Conservation (phyloP, 116 monocot genomes). For the Dioscorea cayenensis region DNA sequence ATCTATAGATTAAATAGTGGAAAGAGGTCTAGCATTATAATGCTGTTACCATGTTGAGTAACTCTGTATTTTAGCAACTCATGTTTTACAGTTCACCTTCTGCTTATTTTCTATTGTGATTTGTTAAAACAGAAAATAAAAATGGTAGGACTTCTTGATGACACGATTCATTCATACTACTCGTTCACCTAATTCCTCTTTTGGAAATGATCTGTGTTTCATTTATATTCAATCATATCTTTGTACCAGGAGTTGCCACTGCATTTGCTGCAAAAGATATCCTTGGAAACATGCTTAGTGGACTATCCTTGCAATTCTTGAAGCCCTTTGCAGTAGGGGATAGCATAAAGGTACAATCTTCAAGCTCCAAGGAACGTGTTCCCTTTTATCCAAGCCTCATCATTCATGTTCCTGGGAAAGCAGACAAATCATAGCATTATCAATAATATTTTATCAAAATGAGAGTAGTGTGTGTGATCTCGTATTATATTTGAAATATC, state of each 20-base stretch:
- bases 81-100: neutral
- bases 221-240: neutral
- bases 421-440: no score
- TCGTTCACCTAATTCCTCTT: neutral
- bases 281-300: conserved; percentile 84
- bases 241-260: conserved; percentile 65
- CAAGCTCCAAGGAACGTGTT: no score
- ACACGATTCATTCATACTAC: no score
- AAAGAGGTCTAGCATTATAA: no score
- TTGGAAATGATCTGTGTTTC: neutral
- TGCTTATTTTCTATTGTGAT: no score
- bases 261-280: conserved; percentile 95
- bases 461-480: no score
- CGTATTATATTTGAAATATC: no score
- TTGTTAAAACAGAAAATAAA: neutral
- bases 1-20: no score
- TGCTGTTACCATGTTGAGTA: no score
- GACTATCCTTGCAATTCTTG: conserved; percentile 79
- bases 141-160: neutral
- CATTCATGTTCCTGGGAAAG: no score
- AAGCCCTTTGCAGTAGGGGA: conserved; percentile 78
- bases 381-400: no score
- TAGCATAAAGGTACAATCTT: conserved; percentile 61
- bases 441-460: no score
- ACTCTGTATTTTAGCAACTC: neutral